phyloP scores from a whole-genome alignment of 2,329 filamentous ascomycete species.

The Phaeosphaeria sp. region DNA sequence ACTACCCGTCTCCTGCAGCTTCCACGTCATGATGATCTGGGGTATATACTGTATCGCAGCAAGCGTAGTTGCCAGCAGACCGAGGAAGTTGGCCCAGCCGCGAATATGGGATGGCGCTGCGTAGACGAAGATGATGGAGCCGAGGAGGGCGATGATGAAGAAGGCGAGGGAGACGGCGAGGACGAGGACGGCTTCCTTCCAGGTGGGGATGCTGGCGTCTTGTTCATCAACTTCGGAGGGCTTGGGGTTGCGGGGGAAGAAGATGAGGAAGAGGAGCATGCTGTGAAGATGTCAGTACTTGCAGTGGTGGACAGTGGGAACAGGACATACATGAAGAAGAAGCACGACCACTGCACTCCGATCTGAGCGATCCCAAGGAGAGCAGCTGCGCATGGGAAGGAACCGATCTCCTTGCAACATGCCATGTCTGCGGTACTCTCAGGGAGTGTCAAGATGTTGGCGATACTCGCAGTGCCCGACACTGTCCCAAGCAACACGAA shows the following conservation, averaged over 20 bases:
- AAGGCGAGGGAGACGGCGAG: conserved; percentile 77
- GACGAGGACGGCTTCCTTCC: conserved; percentile 80
- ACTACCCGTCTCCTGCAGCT: conserved; percentile 83
- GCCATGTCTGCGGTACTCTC: conserved; percentile 80
- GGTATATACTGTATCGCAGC: conserved; percentile 92
- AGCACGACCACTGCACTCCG: conserved; percentile 89
- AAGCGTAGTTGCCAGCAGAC: conserved; percentile 77
- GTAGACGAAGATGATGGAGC: conserved; percentile 69
- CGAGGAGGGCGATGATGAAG: conserved; percentile 72
- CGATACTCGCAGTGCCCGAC: conserved; percentile 85
- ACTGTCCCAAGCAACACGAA: conserved; percentile 94
- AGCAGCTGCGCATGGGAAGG: conserved; percentile 83
- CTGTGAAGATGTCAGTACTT: conserved; percentile 56
- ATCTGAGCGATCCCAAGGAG: conserved; percentile 90
- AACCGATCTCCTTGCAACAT: conserved; percentile 83
- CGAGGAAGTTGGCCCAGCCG: conserved; percentile 84
- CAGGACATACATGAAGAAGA: conserved; percentile 77
- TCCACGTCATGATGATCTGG: conserved; percentile 92
- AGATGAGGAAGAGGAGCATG: conserved; percentile 90
- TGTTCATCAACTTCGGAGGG: conserved; percentile 33
- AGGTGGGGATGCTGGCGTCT: conserved; percentile 57
- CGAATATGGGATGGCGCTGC: conserved; percentile 70
- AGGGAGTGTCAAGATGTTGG: conserved; percentile 90
- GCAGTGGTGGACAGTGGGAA: not conserved
- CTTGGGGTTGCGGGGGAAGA: conserved; percentile 66